A percentile compares a stretch with the other conserved stretches of the same genome.
These are phyloP conservation scores for Suillus alpinus DNA, from an alignment of 768 basidiomycete genomes.

Conservation along the genomic window DNA sequence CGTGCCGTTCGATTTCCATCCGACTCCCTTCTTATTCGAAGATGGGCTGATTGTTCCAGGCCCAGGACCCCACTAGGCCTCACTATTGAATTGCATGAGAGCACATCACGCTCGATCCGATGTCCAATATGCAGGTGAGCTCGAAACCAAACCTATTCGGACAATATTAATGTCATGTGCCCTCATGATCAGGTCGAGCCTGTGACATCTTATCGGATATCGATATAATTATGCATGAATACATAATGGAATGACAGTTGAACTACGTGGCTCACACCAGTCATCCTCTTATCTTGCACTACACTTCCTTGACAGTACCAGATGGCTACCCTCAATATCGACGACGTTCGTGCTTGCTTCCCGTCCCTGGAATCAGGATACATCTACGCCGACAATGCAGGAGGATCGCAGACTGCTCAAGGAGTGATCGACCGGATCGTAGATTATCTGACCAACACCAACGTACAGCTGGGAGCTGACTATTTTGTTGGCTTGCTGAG, in stretches of 20 bases:
- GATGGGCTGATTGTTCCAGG: background rate
- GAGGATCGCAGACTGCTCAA: conserved; percentile 63
- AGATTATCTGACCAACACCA: conserved; percentile 70
- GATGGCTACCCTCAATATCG: conserved; percentile 41
- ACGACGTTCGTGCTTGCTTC: conserved; percentile 55
- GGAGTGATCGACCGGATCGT: conserved; percentile 56
- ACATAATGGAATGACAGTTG: background rate
- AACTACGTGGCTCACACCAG: background rate
- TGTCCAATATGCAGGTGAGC: background rate
- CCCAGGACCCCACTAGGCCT: background rate
- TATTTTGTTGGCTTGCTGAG: conserved; percentile 57
- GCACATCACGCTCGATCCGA: background rate
- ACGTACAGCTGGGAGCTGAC: conserved; percentile 71
- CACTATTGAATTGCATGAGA: background rate
- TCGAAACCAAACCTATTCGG: background rate
- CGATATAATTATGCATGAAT: background rate
- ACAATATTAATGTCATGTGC: background rate
- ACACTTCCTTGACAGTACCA: background rate
- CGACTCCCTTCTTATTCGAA: no score
- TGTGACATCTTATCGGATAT: background rate
- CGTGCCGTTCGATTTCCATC: no score
- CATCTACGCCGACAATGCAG: conserved; percentile 75
- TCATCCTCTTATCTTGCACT: background rate
- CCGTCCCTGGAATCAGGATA: conserved; percentile 58
- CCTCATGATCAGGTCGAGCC: background rate